Base-by-base conservation (phyloP, 208 protist species). In the Trypanosoma rangeli region DNA sequence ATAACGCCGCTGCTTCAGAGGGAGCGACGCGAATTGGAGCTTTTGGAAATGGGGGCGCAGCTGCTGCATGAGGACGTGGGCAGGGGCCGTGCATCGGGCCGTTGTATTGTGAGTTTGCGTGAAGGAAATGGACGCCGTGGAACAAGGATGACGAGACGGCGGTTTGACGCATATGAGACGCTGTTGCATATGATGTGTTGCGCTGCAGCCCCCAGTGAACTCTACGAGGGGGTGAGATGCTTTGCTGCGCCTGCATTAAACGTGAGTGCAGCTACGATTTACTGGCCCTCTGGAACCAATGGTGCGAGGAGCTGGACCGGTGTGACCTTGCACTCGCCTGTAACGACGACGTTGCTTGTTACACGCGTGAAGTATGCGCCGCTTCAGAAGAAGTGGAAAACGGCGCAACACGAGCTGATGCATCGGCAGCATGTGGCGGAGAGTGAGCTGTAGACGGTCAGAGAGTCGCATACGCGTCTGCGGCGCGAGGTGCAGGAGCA, bases 331-430 rank as follows among this genome's bases (percentile, higher is more conserved):
- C 5, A 18, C 18, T 50, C 58, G 39, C 35, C 58, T 10, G 22
- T 50, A 52, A 29, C 33, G n/a, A 28, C 12, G 16, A 37, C 58
- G 26, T 64, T 50, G 31, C 60, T 20, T 20, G n/a, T 10, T 0
- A 24, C 44, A 29, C 26, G 5, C 20, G 24, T 28, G 22, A 31
- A 53, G 1, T 50, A 53, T 26, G 24, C 20, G 5, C 3, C 31
- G 4, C 37, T 54, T 5, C 60, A 64, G 15, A 10, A 35, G 44
- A 22, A 64, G 44, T 64, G 60, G 60, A 18, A 64, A 37, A 53
- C 15, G 44, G 42, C 26, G 44, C 35, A 64, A 37, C 24, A 35
- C 8, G 8, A 22, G 16, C 20, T 28, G 15, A 50, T 26, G 46
- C 13, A 26, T 31, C n/a, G 13, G 44, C 33, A 39, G 33, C 26